phyloP scores from a whole-genome alignment of 345 rosid species.

The Eucalyptus cloeziana region DNA sequence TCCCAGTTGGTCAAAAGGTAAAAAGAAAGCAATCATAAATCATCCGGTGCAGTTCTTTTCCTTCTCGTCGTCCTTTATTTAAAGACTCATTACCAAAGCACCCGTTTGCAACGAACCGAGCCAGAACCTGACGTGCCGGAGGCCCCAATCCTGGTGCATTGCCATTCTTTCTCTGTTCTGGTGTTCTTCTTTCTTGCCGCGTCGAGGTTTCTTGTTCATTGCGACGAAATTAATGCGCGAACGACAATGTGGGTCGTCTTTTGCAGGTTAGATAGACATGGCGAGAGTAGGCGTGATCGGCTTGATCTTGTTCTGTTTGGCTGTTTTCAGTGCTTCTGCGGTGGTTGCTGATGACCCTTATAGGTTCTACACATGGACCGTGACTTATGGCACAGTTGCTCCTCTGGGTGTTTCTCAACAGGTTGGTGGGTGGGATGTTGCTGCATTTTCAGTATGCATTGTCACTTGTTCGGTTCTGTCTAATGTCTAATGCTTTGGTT shows the following conservation, averaged over 20 bases:
- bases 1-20: neutral
- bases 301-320: neutral
- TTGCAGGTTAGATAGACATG: neutral
- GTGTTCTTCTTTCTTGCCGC: neutral
- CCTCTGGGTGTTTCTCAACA: conserved; percentile 49
- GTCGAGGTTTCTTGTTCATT: neutral
- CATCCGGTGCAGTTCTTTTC: neutral
- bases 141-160: neutral
- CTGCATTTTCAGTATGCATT: neutral
- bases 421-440: conserved; percentile 18
- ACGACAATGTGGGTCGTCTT: neutral
- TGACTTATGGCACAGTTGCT: conserved; percentile 8
- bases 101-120: neutral
- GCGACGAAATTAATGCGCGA: neutral
- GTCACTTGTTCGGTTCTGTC: neutral
- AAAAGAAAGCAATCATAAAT: neutral
- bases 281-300: neutral
- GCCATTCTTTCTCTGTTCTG: neutral
- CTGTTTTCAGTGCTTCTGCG: neutral
- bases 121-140: neutral
- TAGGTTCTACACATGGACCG: conserved; percentile 13
- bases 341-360: conserved; percentile 11
- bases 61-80: neutral
- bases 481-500: neutral
- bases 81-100: neutral